Conservation (phyloP, 2,329 filamentous ascomycete genomes). For the Epichloe aotearoae region DNA sequence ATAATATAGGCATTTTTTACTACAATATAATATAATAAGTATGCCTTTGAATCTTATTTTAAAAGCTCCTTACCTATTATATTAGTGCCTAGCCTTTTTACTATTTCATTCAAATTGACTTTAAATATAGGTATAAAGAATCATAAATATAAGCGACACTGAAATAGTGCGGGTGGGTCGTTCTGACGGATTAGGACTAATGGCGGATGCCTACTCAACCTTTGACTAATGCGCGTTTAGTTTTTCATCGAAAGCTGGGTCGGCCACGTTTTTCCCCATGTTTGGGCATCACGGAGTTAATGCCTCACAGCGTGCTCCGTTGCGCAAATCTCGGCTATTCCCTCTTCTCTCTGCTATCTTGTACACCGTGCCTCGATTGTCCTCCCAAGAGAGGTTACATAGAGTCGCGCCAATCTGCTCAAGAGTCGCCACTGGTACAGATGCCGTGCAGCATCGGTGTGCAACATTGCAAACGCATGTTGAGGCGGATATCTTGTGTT, state of each 20-base stretch:
- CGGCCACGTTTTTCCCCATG: not conserved
- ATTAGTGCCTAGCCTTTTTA: too few relatives aligned
- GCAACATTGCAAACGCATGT: not conserved
- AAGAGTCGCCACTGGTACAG: not conserved
- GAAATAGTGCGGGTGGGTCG: too few relatives aligned
- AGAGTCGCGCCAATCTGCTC: not conserved
- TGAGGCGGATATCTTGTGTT: not conserved
- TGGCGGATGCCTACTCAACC: too few relatives aligned
- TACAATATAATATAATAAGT: too few relatives aligned
- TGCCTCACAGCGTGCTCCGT: not conserved
- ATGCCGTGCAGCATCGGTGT: constrained; percentile 7
- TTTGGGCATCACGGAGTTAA: not conserved
- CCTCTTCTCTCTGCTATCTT: not conserved
- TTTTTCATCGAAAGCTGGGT: not conserved
- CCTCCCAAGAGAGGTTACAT: not conserved
- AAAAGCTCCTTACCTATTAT: too few relatives aligned
- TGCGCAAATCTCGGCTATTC: not conserved
- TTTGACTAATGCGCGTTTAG: too few relatives aligned
- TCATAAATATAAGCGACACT: too few relatives aligned
- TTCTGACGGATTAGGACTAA: too few relatives aligned
- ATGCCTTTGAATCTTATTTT: too few relatives aligned
- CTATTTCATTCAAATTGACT: too few relatives aligned
- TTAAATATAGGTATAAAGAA: too few relatives aligned
- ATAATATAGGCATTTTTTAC: too few relatives aligned
- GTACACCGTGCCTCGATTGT: not conserved